Percentiles rank a stretch among this genome's conserved stretches.
Conservation (phyloP, 1,139 yeast genomes). For the Nakaseomyces glabratus region DNA sequence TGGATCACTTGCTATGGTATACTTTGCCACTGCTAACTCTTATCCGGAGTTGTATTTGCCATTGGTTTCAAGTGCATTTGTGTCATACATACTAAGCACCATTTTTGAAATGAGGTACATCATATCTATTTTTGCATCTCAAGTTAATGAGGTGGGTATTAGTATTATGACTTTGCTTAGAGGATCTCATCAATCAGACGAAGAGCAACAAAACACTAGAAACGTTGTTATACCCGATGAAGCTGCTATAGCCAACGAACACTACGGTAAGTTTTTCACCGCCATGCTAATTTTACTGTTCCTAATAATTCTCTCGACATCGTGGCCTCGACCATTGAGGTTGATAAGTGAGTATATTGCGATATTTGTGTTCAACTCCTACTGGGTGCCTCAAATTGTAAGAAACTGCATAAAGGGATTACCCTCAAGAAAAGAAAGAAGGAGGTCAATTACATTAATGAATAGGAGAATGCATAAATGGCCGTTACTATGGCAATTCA, state of each 20-base stretch:
- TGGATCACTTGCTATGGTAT: slow-evolving; percentile 55
- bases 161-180: slow-evolving; percentile 21
- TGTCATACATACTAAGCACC: slow-evolving; percentile 60
- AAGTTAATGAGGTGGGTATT: slow-evolving; percentile 48
- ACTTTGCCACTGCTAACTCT: slow-evolving; percentile 51
- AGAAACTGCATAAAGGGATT: slow-evolving; percentile 50
- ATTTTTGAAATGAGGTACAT: slow-evolving; percentile 73
- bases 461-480: slow-evolving; percentile 18
- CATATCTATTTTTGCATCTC: slow-evolving; percentile 61
- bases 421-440: slow-evolving; percentile 22
- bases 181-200: slow-evolving; percentile 17
- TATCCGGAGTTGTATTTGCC: slow-evolving; percentile 53
- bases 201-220: slow-evolving; percentile 16
- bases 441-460: slow-evolving; percentile 12
- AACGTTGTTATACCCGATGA: slow-evolving; percentile 38
- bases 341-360: slow-evolving; percentile 48
- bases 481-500: slow-evolving; percentile 39
- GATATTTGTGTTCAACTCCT: slow-evolving; percentile 50
- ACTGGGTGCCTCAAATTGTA: slow-evolving; percentile 87
- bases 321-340: slow-evolving; percentile 58
- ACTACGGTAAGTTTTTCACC: slow-evolving; percentile 57
- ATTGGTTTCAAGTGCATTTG: slow-evolving; percentile 59
- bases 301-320: slow-evolving; percentile 49
- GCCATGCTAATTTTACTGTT: slow-evolving; percentile 45
- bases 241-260: slow-evolving; percentile 47